These are phyloP conservation scores for Fusarium beomiforme DNA, from an alignment of 2,329 filamentous ascomycete genomes.

Conservation along the genomic window DNA sequence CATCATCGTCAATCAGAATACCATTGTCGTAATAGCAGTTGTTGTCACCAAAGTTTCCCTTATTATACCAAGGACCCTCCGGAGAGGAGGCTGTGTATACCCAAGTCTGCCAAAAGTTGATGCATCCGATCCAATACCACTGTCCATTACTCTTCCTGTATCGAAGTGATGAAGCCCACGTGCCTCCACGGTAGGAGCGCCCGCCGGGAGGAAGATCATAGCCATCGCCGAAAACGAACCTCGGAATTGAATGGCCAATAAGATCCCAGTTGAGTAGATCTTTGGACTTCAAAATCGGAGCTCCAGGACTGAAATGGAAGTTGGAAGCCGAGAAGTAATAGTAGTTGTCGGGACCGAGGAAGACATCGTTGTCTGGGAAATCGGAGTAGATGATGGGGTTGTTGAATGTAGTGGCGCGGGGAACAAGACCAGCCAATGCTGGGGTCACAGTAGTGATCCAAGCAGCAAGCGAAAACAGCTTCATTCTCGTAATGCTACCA, in stretches of 20 bases:
- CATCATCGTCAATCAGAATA: conserved; percentile 66
- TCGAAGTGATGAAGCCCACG: conserved; percentile 64
- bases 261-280: conserved; percentile 64
- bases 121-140: conserved; percentile 69
- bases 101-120: conserved; percentile 61
- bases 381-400: conserved; percentile 67
- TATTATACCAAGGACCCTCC: conserved; percentile 55
- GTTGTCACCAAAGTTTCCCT: conserved; percentile 46
- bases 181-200: conserved; percentile 62
- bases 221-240: conserved; percentile 56
- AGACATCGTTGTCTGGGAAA: conserved; percentile 64
- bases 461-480: neutral
- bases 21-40: conserved; percentile 68
- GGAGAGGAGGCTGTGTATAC: conserved; percentile 59
- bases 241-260: conserved; percentile 57
- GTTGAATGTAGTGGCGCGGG: conserved; percentile 9
- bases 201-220: conserved; percentile 56
- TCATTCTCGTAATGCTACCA: neutral
- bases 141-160: conserved; percentile 59
- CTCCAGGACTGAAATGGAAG: conserved; percentile 66
- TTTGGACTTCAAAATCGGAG: conserved; percentile 64
- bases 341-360: conserved; percentile 58
- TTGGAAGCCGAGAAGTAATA: conserved; percentile 67
- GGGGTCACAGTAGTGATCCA: neutral
- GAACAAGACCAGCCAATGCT: neutral